phyloP scores from a whole-genome alignment of 192 early-diverging fungal genomes.

The Spizellomyces punctatus region DNA sequence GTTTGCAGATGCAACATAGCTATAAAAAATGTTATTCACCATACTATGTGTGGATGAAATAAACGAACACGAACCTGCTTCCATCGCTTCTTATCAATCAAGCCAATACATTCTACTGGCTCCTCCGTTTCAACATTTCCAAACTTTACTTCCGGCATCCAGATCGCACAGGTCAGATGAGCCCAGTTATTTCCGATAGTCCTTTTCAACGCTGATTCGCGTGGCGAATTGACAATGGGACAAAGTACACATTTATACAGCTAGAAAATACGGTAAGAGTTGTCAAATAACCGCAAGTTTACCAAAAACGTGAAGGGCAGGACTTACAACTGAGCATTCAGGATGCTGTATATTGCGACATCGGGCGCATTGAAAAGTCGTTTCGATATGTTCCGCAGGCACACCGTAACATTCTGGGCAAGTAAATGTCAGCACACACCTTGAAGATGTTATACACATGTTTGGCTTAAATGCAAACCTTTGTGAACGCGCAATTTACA shows the following conservation, averaged over 20 bases:
- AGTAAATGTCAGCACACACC: no score
- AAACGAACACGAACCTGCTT: constrained; percentile 14
- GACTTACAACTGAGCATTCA: constrained; percentile 16
- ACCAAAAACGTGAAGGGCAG: no score
- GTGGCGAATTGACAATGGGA: constrained; percentile 17
- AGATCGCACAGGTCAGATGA: constrained; percentile 44
- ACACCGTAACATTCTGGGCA: constrained; percentile 39
- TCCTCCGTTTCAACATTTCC: constrained; percentile 23
- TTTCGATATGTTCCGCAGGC: not conserved
- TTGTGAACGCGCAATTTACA: constrained; percentile 28
- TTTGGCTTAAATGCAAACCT: constrained; percentile 9
- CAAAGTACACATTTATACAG: constrained; percentile 45
- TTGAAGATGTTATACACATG: no score
- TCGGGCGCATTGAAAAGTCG: constrained; percentile 27
- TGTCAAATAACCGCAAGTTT: not conserved
- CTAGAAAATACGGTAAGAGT: constrained; percentile 21
- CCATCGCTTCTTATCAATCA: constrained; percentile 43
- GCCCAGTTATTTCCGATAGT: constrained; percentile 50
- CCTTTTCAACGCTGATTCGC: constrained; percentile 29
- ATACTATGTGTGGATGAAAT: not conserved
- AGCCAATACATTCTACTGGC: constrained; percentile 43
- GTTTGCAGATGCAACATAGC: constrained; percentile 38
- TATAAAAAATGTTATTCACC: constrained; percentile 22
- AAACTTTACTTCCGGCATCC: constrained; percentile 46
- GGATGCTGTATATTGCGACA: constrained; percentile 33